Percentiles rank a stretch among this genome's conserved stretches.
Conservation (phyloP, 345 rosid species). For the Eucalyptus polybractea region DNA sequence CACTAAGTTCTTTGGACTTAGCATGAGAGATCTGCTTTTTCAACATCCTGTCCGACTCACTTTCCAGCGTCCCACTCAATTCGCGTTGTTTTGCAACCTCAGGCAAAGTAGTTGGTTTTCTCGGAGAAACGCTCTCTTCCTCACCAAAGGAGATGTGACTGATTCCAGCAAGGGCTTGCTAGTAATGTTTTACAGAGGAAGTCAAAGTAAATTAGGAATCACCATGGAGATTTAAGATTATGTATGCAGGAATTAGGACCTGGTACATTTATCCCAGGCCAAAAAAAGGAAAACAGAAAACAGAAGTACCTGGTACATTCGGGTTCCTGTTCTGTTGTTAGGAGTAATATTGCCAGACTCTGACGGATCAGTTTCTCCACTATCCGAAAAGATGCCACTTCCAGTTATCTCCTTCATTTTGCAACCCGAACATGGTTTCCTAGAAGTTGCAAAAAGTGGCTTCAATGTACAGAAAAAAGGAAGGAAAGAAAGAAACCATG, state of each 20-base stretch:
- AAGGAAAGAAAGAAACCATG: neutral
- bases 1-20: constrained; percentile 82
- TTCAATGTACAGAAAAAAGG: neutral
- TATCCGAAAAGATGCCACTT: constrained; percentile 72
- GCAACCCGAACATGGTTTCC: constrained; percentile 91
- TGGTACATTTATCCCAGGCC: constrained; percentile 44
- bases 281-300: neutral
- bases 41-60: constrained; percentile 42
- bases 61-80: constrained; percentile 74
- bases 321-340: constrained; percentile 16
- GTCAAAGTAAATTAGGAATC: neutral
- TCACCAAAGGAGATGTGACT: constrained; percentile 90
- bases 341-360: constrained; percentile 31
- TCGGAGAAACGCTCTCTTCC: constrained; percentile 63
- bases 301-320: constrained; percentile 67
- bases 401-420: constrained; percentile 98
- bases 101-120: constrained; percentile 52
- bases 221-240: neutral
- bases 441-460: constrained; percentile 4
- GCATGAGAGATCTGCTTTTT: constrained; percentile 84
- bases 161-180: constrained; percentile 90
- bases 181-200: neutral
- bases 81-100: constrained; percentile 95
- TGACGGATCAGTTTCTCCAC: constrained; percentile 38
- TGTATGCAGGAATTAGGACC: constrained; percentile 7